phyloP scores from a whole-genome alignment of 805 yeast genomes.

The Schizosaccharomyces japonicus region DNA sequence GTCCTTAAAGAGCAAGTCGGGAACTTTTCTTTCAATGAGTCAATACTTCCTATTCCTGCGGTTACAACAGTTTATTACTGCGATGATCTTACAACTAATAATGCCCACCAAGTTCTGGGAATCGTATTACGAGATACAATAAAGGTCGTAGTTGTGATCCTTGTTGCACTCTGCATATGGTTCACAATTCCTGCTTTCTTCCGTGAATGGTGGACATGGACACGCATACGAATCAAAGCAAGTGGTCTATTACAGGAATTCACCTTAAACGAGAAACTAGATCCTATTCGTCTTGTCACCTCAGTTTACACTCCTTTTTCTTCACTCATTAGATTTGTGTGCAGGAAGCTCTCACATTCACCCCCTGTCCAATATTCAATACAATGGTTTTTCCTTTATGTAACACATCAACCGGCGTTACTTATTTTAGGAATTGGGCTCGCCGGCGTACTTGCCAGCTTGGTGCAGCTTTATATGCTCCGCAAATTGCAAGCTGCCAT shows the following conservation, averaged over 20 bases:
- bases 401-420: constrained; percentile 29
- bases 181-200: constrained; percentile 25
- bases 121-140: constrained; percentile 20
- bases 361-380: not conserved
- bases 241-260: constrained; percentile 7
- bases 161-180: no score
- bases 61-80: constrained; percentile 19
- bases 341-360: not conserved
- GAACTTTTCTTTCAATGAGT: constrained; percentile 14
- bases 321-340: not conserved
- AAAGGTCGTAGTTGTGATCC: no score
- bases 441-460: constrained; percentile 30
- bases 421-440: constrained; percentile 29
- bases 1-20: constrained; percentile 7
- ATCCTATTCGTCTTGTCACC: not conserved
- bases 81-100: constrained; percentile 18
- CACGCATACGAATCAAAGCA: constrained; percentile 19
- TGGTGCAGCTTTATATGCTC: constrained; percentile 31
- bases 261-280: not conserved
- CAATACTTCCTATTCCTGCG: constrained; percentile 18
- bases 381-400: constrained; percentile 27
- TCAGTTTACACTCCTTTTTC: not conserved
- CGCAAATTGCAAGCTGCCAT: constrained; percentile 11
- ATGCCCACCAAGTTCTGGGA: constrained; percentile 20
- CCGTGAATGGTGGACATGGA: constrained; percentile 28